Base-by-base conservation (phyloP, 2,329 filamentous ascomycete species). In the Shiraia sp. region DNA sequence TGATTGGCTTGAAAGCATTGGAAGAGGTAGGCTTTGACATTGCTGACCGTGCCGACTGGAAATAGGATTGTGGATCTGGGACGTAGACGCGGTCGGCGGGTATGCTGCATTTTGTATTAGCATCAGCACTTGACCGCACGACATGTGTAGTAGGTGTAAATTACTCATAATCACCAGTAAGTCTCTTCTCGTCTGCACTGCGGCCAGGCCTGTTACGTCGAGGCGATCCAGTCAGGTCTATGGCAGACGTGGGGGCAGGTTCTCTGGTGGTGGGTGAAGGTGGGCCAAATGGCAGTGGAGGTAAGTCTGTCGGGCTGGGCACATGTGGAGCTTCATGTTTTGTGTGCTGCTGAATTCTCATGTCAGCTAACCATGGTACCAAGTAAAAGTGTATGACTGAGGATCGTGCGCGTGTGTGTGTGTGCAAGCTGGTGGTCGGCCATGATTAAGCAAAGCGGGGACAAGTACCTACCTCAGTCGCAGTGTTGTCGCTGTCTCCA, bases 101-200 rank as follows among this genome's bases (percentile, higher is more conserved):
- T 17, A 29, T 37, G 13, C 53, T 58, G 29, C 12, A 13, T 6
- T 16, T 23, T 22, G 10, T 9, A 33, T 61, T 42, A 61, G 47
- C 38, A 15, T 16, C 32, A 12, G 16, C 16, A 22, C 26, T 19
- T 32, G 6, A 3, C 16, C 6, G 10, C 13, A 23, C n/a, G 12
- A 13, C 3, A 15, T 7, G 30, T 23, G 3, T 37, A 10, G 12
- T 26, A 16, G 28, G 30, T 25, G 25, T 16, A 13, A 34, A 30
- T 36, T 51, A 59, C 55, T 36, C 35, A 31, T 45, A 53, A 27
- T 52, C 55, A 6, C 50, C 54, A 17, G 45, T 19, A n/a, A 56
- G 40, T 23, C 51, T 44, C 36, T 36, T 47, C 35, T 45, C 49
- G 32, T 53, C 51, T 17, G 45, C 47, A 39, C 47, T 47, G 33